These are phyloP conservation scores for Saccharomyces cerevisiae DNA, from an alignment of 805 yeast genomes.

Conservation along the genomic window DNA sequence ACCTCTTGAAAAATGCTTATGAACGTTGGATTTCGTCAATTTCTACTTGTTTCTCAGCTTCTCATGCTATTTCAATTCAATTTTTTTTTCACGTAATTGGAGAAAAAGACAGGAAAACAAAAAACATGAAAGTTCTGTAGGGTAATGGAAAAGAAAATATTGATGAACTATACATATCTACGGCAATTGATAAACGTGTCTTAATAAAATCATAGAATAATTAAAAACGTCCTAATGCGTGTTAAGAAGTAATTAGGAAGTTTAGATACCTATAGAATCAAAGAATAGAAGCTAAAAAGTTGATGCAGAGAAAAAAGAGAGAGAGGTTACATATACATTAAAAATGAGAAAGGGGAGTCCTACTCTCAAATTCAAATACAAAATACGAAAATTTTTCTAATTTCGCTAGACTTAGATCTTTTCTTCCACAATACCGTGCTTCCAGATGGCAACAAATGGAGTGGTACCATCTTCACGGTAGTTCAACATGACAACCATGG, in stretches of 20 bases:
- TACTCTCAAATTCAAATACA: conserved; percentile 1
- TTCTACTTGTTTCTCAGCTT: background rate
- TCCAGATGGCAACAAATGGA: conserved; percentile 97
- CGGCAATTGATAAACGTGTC: background rate
- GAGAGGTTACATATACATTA: background rate
- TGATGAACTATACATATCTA: background rate
- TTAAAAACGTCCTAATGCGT: background rate
- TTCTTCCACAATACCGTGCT: conserved; percentile 87
- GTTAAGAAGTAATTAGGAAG: background rate
- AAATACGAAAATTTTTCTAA: conserved; percentile 2
- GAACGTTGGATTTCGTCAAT: background rate
- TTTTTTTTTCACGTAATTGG: background rate
- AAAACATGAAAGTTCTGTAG: background rate
- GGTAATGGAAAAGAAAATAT: background rate
- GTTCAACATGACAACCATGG: conserved; percentile 94
- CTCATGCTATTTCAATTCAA: background rate
- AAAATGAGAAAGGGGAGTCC: background rate
- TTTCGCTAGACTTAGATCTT: conserved; percentile 58
- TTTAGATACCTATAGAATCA: background rate
- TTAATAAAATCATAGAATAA: background rate
- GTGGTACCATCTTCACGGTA: conserved; percentile 99
- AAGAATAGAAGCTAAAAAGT: background rate
- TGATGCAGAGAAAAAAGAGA: background rate
- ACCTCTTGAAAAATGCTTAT: background rate
- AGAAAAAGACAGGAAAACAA: background rate